Evolutionary conservation across 805 yeast species (phyloP), one percentile per base, ranked within the genome.

Genomic region (Tetrapisispora pingtungensis): DNA sequence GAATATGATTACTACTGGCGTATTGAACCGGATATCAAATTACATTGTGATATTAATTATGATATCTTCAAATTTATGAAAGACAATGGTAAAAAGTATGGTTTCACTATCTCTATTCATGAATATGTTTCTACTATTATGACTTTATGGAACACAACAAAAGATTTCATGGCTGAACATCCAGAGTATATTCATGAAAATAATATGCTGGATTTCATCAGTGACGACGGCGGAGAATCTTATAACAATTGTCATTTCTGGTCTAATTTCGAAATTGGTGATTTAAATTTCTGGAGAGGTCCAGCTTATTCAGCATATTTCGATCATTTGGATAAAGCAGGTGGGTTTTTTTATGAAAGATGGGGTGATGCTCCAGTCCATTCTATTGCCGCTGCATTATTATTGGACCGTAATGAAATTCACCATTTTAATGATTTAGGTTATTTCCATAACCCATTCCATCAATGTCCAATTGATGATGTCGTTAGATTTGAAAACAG

Each of bases 351-450:
- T 69, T 87, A 87, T 65, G 87, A 83, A 65, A 73, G 93, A 58
- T 87, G 95, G 90, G 95, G 95, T 47, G 95, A 86, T 64, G 95
- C 94, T 24, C 95, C 95, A 19, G 79, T 85, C 40, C 89, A 84
- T 61, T 80, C 89, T 10, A 78, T 85, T 51, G 95, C 88, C 17
- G 90, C 80, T 20, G 70, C 89, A 10, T 66, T 86, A 47, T 80
- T 86, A 66, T 59, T 84, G 55, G 75, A 80, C 33, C 75, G 71
- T 56, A 76, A 74, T 42, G 71, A 79, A 58, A 65, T 86, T 36
- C 87, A 83, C 55, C 78, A 83, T 72, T 82, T 87, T 61, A 78
- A 77, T 43, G 93, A 85, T 60, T 72, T 85, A 48, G 95, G 95
- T 39, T 85, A 86, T 66, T 74, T 59, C 63, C 95, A 85, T 59